Conservation (phyloP, 2,329 filamentous ascomycete species). For the Epichloe uncinata region DNA sequence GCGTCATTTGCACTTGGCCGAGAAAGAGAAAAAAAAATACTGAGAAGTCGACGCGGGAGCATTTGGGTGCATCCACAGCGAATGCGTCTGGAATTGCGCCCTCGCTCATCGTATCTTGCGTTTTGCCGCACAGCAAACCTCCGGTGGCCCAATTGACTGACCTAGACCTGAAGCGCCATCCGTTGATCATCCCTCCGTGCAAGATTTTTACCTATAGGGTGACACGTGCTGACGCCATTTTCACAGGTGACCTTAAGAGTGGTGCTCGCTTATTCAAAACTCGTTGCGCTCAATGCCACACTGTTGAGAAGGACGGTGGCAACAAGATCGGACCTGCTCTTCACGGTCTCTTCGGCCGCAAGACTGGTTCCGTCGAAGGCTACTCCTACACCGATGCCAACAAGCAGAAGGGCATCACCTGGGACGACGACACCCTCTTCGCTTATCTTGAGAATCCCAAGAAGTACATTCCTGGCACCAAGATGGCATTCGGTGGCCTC, state of each 20-base stretch:
- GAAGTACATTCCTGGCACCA: conserved; percentile 99
- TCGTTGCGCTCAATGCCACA: conserved; percentile 97
- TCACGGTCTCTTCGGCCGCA: conserved; percentile 93
- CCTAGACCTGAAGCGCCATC: background rate
- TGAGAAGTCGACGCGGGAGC: background rate
- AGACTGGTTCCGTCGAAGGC: conserved; percentile 80
- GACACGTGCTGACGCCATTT: background rate
- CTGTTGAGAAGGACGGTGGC: conserved; percentile 72
- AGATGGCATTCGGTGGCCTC: conserved; percentile 99
- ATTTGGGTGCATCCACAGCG: background rate
- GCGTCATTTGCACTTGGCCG: conserved; percentile 1
- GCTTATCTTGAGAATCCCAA: conserved; percentile 99
- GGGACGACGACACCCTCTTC: conserved; percentile 81
- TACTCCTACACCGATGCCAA: conserved; percentile 99
- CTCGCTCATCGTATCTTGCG: background rate
- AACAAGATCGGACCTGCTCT: conserved; percentile 99
- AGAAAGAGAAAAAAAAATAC: background rate
- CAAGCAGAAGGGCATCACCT: conserved; percentile 88
- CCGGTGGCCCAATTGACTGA: background rate
- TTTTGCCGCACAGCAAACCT: background rate
- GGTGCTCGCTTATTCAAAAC: conserved; percentile 99
- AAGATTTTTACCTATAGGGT: background rate
- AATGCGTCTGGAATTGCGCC: background rate
- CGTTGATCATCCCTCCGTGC: no score
- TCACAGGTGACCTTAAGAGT: conserved; percentile 79